Conservation (phyloP, 805 yeast species). For the Kodamaea neixiangensis region DNA sequence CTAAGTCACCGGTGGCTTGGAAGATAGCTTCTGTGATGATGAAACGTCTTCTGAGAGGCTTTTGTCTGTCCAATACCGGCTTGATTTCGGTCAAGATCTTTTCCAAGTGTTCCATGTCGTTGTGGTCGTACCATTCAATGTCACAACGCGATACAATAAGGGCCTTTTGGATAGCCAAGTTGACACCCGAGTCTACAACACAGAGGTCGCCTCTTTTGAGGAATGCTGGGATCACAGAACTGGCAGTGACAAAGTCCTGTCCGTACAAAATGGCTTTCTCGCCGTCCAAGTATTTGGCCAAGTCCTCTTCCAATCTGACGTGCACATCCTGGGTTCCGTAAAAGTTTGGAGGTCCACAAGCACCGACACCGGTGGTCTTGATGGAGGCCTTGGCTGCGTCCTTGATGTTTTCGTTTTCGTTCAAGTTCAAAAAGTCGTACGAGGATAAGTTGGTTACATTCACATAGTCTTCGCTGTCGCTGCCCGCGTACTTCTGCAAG, state of each 20-base stretch:
- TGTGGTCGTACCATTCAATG: slow-evolving; percentile 81
- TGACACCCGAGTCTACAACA: slow-evolving; percentile 80
- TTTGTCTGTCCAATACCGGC: slow-evolving; percentile 60
- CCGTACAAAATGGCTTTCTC: slow-evolving; percentile 85
- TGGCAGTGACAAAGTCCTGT: slow-evolving; percentile 85
- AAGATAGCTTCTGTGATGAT: slow-evolving; percentile 91
- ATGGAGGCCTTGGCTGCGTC: slow-evolving; percentile 60
- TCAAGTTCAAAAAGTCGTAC: slow-evolving; percentile 68
- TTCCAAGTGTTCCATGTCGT: slow-evolving; percentile 82
- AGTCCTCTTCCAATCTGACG: slow-evolving; percentile 69
- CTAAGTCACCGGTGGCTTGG: slow-evolving; percentile 77
- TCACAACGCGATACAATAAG: slow-evolving; percentile 83
- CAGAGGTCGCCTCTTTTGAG: slow-evolving; percentile 93
- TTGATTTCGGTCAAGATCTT: slow-evolving; percentile 60
- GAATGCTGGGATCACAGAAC: slow-evolving; percentile 90
- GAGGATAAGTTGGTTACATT: slow-evolving; percentile 67
- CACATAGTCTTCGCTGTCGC: slow-evolving; percentile 12
- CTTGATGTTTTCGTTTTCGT: slow-evolving; percentile 47
- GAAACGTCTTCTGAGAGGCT: slow-evolving; percentile 84
- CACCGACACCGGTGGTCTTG: slow-evolving; percentile 84
- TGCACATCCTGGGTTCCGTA: slow-evolving; percentile 96
- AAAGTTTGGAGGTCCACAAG: slow-evolving; percentile 98
- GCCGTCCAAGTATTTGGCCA: slow-evolving; percentile 74
- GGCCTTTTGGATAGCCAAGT: slow-evolving; percentile 83
- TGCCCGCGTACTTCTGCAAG: slow-evolving; percentile 21